These are phyloP conservation scores for Sporothrix inflata DNA, from an alignment of 2,329 filamentous ascomycete genomes.

Conservation along the genomic window DNA sequence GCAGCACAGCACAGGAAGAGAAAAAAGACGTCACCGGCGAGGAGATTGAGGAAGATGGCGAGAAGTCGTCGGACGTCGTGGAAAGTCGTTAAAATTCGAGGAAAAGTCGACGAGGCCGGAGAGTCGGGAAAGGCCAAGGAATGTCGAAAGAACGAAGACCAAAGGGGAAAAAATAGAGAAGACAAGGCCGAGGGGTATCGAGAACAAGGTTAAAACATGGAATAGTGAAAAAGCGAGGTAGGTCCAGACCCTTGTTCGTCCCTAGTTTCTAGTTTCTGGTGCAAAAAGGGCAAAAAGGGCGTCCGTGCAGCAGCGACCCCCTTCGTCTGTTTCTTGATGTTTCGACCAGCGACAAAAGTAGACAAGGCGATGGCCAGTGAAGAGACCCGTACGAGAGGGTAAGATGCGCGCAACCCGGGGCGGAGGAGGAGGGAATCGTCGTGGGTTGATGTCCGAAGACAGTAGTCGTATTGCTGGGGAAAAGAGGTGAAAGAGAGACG, in stretches of 20 bases:
- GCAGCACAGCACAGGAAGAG: not conserved
- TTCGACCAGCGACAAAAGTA: constrained; percentile 28
- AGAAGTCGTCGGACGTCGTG: not conserved
- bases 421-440: not conserved
- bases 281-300: not conserved
- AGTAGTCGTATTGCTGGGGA: not conserved
- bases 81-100: not conserved
- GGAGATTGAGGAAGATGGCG: not conserved
- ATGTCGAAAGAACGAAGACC: not conserved
- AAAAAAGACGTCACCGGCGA: constrained; percentile 7
- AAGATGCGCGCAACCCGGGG: not conserved
- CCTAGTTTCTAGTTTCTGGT: constrained; percentile 10
- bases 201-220: not conserved
- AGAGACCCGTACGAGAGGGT: too few species aligned
- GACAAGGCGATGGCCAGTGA: not conserved
- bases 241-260: constrained; percentile 23
- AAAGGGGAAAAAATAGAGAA: not conserved
- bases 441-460: not conserved
- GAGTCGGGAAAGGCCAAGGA: not conserved
- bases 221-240: not conserved
- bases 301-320: constrained; percentile 21
- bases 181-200: not conserved
- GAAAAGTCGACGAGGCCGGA: not conserved
- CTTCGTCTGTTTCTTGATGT: constrained; percentile 25
- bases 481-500: not conserved